Base-by-base conservation (phyloP, 2,329 filamentous ascomycete species). In the Microascus cirrosus region DNA sequence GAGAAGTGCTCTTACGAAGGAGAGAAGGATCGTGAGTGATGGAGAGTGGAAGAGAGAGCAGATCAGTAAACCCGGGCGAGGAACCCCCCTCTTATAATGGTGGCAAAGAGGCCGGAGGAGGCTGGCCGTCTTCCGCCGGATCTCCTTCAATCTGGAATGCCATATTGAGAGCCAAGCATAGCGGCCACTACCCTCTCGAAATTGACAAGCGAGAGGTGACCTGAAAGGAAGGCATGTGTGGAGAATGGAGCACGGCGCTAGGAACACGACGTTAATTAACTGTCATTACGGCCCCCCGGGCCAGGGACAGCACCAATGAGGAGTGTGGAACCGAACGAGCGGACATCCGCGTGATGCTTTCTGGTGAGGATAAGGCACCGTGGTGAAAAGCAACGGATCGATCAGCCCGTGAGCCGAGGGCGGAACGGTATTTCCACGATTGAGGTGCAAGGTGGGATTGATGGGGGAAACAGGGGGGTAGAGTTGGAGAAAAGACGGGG, bases 381-480 rank as follows among this genome's bases (percentile, higher is more conserved):
- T 42, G 36, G 10, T 15, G 12, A 24, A 11, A 13, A 20, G 11
- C 22, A n/a, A 32, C 56, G 56, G 56, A 42, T 58, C 56, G 32
- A 32, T 20, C 25, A 53, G 15, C 56, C 56, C 56, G 56, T 12
- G 56, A 48, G 56, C 56, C 56, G 51, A 53, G 35, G 22, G 39
- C 51, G 51, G 56, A 34, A 34, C 51, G 51, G 56, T 45, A 54
- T 52, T 45, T 45, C 56, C 56, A 58, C 34, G 53, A 24, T 36
- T 48, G 34, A 36, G 36, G 20, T 50, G 25, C 42, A 15, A 56
- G 11, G 54, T 22, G 55, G 28, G n/a, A 20, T 8, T 24, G 20
- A 24, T 7, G 18, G 15, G 45, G 45, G 20, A n/a, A 6, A 11
- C 45, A 50, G n/a, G 20, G 20, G 45, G n/a, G 22, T 20, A 24